phyloP scores from a whole-genome alignment of 169 alveolate species.

The Cryptosporidium ryanae region DNA sequence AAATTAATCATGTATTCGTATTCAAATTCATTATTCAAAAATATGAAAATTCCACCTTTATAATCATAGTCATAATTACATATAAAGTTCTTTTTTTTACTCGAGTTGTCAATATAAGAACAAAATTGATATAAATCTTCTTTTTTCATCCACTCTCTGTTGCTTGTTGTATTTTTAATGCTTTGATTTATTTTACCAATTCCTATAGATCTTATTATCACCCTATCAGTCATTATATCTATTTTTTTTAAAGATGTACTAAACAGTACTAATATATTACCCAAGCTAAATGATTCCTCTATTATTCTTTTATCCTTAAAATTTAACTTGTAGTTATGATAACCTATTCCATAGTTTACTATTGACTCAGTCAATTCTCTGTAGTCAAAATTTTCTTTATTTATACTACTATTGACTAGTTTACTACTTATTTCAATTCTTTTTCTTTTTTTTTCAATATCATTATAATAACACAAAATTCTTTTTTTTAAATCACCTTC shows the following conservation, averaged over 20 bases:
- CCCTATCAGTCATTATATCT: slow-evolving; percentile 17
- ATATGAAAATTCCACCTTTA: not conserved
- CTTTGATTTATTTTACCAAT: slow-evolving; percentile 30
- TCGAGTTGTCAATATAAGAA: not conserved
- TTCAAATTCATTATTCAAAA: slow-evolving; percentile 16
- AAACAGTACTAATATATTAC: slow-evolving; percentile 18
- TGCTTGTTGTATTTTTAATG: slow-evolving; percentile 12
- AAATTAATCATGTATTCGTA: slow-evolving; percentile 5
- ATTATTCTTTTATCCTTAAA: slow-evolving; percentile 36
- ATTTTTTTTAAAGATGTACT: slow-evolving; percentile 22
- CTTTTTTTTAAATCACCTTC: not conserved
- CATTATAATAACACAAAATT: not conserved
- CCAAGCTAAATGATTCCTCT: slow-evolving; percentile 32
- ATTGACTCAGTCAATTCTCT: slow-evolving; percentile 15
- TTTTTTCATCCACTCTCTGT: slow-evolving; percentile 48
- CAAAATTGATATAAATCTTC: not conserved
- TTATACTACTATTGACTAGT: not conserved
- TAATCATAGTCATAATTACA: not conserved
- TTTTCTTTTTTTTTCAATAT: not conserved
- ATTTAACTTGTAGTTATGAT: slow-evolving; percentile 26
- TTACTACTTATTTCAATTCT: slow-evolving; percentile 5
- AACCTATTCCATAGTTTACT: slow-evolving; percentile 19
- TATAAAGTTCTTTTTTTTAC: not conserved
- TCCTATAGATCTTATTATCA: slow-evolving; percentile 60
- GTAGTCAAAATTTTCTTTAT: not conserved